Conservation (phyloP, 2,329 filamentous ascomycete genomes). For the Colletotrichum viniferum region DNA sequence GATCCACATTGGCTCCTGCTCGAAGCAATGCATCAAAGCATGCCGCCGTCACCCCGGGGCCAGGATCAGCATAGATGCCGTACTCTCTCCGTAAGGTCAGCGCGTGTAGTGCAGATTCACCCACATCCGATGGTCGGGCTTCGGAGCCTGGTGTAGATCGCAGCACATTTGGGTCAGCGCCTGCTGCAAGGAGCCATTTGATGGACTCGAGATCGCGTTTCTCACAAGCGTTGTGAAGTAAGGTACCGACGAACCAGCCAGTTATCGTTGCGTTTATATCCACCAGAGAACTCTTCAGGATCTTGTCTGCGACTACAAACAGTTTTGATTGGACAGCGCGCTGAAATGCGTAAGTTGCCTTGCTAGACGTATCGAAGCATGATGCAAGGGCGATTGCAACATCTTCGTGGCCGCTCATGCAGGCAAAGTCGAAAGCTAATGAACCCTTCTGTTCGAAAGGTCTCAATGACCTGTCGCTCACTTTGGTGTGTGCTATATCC, state of each 20-base stretch:
- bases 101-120: not conserved
- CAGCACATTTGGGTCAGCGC: conserved; percentile 23
- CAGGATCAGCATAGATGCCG: not conserved
- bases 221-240: conserved; percentile 5
- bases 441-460: not conserved
- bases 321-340: conserved; percentile 27
- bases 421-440: not conserved
- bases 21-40: not conserved
- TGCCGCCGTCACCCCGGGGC: not conserved
- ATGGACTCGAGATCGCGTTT: not conserved
- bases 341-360: conserved; percentile 28
- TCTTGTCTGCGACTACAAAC: conserved; percentile 26
- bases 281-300: conserved; percentile 34
- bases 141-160: not conserved
- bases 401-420: not conserved
- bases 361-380: conserved; percentile 25
- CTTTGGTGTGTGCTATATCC: conserved; percentile 21
- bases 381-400: conserved; percentile 25
- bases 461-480: not conserved
- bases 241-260: conserved; percentile 20
- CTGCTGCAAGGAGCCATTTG: conserved; percentile 25
- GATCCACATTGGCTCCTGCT: not conserved
- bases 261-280: conserved; percentile 32
- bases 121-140: not conserved
- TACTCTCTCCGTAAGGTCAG: not conserved